Conservation (phyloP, 1,284 basidiomycete genomes). For the Exobasidium rhododendri region DNA sequence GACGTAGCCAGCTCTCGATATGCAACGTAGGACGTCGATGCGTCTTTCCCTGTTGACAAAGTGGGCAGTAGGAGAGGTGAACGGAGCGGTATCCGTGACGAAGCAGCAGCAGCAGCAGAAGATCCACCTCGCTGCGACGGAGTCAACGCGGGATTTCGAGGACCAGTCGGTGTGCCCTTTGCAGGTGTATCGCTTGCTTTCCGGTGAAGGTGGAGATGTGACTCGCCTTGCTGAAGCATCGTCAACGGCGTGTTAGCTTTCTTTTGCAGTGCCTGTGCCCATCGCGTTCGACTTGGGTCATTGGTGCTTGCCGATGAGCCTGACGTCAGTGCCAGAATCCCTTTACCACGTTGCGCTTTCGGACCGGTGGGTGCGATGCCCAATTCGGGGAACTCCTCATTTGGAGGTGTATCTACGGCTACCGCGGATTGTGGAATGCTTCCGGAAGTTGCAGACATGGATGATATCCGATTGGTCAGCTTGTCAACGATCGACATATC, state of each 20-base stretch:
- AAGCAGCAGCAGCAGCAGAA: neutral
- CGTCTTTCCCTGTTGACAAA: slow-evolving; percentile 60
- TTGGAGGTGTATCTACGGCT: slow-evolving; percentile 7
- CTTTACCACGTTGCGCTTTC: slow-evolving; percentile 16
- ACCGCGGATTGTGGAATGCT: slow-evolving; percentile 35
- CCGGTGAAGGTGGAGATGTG: neutral
- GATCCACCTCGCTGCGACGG: slow-evolving; percentile 6
- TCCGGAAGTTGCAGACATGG: slow-evolving; percentile 63
- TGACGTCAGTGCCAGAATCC: slow-evolving; percentile 11
- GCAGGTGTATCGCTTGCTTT: neutral
- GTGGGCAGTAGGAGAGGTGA: slow-evolving; percentile 82
- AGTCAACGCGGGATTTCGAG: slow-evolving; percentile 14
- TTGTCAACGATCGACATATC: slow-evolving; percentile 64
- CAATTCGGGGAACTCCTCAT: slow-evolving; percentile 80
- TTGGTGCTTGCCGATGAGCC: slow-evolving; percentile 14
- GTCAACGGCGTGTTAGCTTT: slow-evolving; percentile 13
- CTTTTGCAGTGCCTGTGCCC: slow-evolving; percentile 39
- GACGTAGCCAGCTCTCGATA: slow-evolving; percentile 82
- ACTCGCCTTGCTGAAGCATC: slow-evolving; percentile 1
- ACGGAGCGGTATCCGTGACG: slow-evolving; percentile 63
- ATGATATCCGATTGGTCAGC: slow-evolving; percentile 57
- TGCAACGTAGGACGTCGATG: slow-evolving; percentile 78
- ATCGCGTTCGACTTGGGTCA: slow-evolving; percentile 36
- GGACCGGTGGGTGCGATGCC: slow-evolving; percentile 45
- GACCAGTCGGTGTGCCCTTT: slow-evolving; percentile 3